Evolutionary conservation across 495 filamentous ascomycete species (phyloP).

Genomic region (Aspergillus saccharolyticus): DNA sequence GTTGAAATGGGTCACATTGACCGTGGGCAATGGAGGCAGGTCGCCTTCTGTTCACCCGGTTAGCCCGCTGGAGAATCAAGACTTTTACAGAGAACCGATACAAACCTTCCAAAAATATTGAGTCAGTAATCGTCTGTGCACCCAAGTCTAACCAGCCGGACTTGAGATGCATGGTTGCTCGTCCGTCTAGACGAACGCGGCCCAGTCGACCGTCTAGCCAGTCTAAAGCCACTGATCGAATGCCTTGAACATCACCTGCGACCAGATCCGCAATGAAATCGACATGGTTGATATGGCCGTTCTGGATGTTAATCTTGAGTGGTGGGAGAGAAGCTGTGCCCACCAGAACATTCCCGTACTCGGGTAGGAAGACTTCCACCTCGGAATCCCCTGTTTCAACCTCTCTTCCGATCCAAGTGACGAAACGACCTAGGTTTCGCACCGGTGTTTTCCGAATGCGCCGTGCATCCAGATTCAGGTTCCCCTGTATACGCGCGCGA

Average conservation of each 20-base stretch:
- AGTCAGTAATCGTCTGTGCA: conserved; percentile 63
- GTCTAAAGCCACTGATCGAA: conserved; percentile 77
- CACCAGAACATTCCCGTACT: conserved; percentile 72
- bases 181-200: conserved; percentile 61
- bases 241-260: conserved; percentile 70
- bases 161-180: conserved; percentile 62
- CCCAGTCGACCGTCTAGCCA: conserved; percentile 77
- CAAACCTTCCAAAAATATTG: conserved; percentile 75
- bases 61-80: not conserved
- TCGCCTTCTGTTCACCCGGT: conserved; percentile 42
- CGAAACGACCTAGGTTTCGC: conserved; percentile 66
- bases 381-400: conserved; percentile 64
- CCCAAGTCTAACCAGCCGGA: conserved; percentile 75
- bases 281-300: conserved; percentile 68
- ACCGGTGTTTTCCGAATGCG: conserved; percentile 65
- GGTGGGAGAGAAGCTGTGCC: conserved; percentile 72
- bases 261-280: conserved; percentile 72
- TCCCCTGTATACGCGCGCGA: conserved; percentile 69
- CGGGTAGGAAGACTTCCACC: conserved; percentile 75
- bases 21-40: conserved; percentile 69
- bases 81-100: conserved; percentile 23
- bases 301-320: conserved; percentile 66
- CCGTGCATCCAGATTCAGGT: conserved; percentile 70
- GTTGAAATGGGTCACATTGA: conserved; percentile 71
- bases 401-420: conserved; percentile 75